phyloP scores from a whole-genome alignment of 441 rosid genomes.

The Raphanus hybrid region DNA sequence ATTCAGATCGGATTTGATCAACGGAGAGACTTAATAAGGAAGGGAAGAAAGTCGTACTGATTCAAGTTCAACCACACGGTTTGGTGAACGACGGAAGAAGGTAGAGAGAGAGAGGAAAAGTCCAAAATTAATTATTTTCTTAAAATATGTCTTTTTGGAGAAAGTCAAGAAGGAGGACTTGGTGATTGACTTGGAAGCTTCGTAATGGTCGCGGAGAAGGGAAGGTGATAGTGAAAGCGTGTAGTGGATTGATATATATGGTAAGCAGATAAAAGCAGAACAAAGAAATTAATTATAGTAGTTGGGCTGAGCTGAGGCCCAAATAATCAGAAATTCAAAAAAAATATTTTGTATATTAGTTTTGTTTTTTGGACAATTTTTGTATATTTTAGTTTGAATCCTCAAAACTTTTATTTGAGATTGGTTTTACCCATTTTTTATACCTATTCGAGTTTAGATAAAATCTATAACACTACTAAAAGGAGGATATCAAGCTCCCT shows the following conservation, averaged over 20 bases:
- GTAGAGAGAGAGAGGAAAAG: slow-evolving; percentile 18
- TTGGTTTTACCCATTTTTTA: too few species aligned
- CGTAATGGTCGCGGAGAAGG: slow-evolving; percentile 30
- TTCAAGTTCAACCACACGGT: slow-evolving; percentile 31
- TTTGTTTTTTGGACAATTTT: too few species aligned
- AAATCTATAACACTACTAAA: too few species aligned
- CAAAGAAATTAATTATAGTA: background rate
- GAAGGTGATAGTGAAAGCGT: slow-evolving; percentile 29
- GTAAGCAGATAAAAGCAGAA: background rate
- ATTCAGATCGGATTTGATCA: slow-evolving; percentile 20
- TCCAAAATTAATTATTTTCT: slow-evolving; percentile 14
- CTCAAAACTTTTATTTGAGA: too few species aligned
- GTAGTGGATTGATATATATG: background rate
- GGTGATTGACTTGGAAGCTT: slow-evolving; percentile 39
- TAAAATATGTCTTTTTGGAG: background rate
- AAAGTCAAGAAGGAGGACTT: slow-evolving; percentile 16
- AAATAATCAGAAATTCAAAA: background rate
- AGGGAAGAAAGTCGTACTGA: slow-evolving; percentile 30
- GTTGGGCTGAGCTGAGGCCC: background rate
- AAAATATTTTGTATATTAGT: too few species aligned
- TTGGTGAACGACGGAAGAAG: slow-evolving; percentile 7
- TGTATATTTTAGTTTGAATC: too few species aligned
- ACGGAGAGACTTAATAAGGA: slow-evolving; percentile 1
- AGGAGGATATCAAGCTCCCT: too few species aligned
- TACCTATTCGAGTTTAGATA: too few species aligned